Percentiles rank a stretch among this genome's conserved stretches.
phyloP scores from a whole-genome alignment of 345 rosid species.

The Syzygium aromaticum region DNA sequence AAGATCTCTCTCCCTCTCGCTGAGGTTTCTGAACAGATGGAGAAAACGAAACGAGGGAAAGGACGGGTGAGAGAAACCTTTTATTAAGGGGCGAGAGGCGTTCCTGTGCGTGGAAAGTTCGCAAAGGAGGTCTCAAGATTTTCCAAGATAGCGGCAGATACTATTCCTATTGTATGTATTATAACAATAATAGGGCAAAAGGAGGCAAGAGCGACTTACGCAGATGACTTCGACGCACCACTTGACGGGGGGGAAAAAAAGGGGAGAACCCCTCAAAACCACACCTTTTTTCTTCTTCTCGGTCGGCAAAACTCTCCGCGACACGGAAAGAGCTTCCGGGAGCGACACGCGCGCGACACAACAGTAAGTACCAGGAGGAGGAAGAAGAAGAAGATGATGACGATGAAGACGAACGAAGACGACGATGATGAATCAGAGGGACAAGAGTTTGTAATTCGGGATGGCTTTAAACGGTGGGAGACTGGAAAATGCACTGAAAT shows the following conservation, averaged over 20 bases:
- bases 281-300: not conserved
- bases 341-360: not conserved
- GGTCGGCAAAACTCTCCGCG: not conserved
- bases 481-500: not conserved
- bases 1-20: not conserved
- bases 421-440: not conserved
- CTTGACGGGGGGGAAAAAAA: not conserved
- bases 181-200: not conserved
- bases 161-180: not conserved
- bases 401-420: too few relatives aligned
- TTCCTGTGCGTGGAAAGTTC: not conserved
- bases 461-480: not conserved
- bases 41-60: not conserved
- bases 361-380: not conserved
- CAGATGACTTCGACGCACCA: not conserved
- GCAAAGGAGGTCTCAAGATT: not conserved
- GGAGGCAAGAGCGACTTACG: not conserved
- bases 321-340: not conserved
- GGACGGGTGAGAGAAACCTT: not conserved
- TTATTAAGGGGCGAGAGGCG: not conserved
- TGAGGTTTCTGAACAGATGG: not conserved
- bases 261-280: not conserved
- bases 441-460: not conserved
- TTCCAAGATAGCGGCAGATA: not conserved
- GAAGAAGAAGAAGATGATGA: not conserved